phyloP scores from a whole-genome alignment of 2,329 filamentous ascomycete species.

The Hymenoscyphus infarciens region DNA sequence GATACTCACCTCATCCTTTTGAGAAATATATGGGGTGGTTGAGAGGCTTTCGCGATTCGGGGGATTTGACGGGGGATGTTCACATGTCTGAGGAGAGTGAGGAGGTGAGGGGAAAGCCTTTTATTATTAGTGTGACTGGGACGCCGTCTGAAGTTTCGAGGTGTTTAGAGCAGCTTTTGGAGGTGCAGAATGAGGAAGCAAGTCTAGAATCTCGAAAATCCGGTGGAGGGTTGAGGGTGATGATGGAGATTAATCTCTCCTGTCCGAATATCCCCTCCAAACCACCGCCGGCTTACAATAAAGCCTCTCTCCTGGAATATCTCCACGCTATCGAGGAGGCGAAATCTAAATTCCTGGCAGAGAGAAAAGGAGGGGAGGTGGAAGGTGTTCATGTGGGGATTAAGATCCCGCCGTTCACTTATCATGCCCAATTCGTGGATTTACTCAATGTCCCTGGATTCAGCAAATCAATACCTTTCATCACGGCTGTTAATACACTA shows the following conservation, averaged over 20 bases:
- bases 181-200: constrained; percentile 40
- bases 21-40: constrained; percentile 57
- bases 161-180: constrained; percentile 45
- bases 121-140: constrained; percentile 71
- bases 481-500: constrained; percentile 73
- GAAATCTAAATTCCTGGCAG: not conserved
- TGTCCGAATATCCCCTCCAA: constrained; percentile 70
- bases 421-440: constrained; percentile 59
- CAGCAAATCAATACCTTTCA: constrained; percentile 52
- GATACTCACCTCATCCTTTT: constrained; percentile 66
- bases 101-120: constrained; percentile 45
- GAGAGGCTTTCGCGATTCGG: constrained; percentile 40
- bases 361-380: not conserved
- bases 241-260: constrained; percentile 74
- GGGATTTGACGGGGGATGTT: not conserved
- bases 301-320: constrained; percentile 49
- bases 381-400: constrained; percentile 48
- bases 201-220: constrained; percentile 3
- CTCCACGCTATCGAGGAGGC: constrained; percentile 38
- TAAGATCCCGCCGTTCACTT: constrained; percentile 75
- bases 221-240: constrained; percentile 31
- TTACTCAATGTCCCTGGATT: constrained; percentile 50
- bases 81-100: no score
- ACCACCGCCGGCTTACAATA: constrained; percentile 68
- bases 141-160: constrained; percentile 51